Base-by-base conservation (phyloP, 2,329 filamentous ascomycete genomes). In the Eurotiales sp. region DNA sequence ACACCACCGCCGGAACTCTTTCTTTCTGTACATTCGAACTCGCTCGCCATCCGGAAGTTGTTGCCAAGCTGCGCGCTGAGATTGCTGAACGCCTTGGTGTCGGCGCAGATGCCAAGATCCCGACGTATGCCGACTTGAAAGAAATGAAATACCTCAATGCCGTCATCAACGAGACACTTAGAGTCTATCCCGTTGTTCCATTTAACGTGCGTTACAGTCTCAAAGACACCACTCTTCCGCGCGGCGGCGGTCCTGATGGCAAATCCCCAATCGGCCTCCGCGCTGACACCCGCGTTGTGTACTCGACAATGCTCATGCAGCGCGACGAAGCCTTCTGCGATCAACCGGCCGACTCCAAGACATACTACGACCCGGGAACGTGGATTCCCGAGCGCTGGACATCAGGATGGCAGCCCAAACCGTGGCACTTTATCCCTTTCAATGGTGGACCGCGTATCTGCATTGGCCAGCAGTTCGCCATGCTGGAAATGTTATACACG, bases 11-110 rank as follows among this genome's bases (percentile, higher is more conserved):
- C 25, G 82, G 79, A 14, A 90, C 88, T 0, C 77, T 96, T 0
- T 87, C 84, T 0, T 96, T 90, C 86, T 77, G 82, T 30, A 77
- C 96, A 53, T 95, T 93, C 68, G 89, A 96, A 68, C 78, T 96
- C 2, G 81, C 85, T 32, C 82, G 83, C 14, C 77, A 87, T 56
- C 88, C 88, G 0, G 72, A 80, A 2, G 76, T 80, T 3, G 79
- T 88, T 3, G 65, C 72, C 46, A 86, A 82, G 63, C 76, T 95
- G 14, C 78, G 88, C 58, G 89, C 90, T 0, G 73, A 81, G 2
- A 77, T 82, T 21, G 69, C 74, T 21, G 90, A 96, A 68, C 90
- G 96, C 0, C 79, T 96, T 4, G 90, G 90, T 1, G 67, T 79
- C 6, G 72, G 81, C 12, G 70, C 77, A 5, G 71, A 76, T 3